Base-by-base conservation (phyloP, 2,329 filamentous ascomycete genomes). In the Penicillium capsulatum region DNA sequence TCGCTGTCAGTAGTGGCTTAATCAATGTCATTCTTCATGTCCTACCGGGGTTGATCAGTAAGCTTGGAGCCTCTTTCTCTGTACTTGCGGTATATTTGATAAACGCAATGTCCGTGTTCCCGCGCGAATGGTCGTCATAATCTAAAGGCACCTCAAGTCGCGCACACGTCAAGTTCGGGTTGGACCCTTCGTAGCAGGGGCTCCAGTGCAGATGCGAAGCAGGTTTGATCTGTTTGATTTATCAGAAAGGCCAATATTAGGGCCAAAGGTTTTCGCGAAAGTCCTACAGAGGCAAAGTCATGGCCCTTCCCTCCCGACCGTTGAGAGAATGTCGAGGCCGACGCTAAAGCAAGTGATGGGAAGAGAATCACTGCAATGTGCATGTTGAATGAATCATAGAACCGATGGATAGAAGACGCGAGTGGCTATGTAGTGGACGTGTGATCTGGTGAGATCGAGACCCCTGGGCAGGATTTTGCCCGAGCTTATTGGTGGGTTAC, bases 141-240 rank as follows among this genome's bases (percentile, higher is more conserved):
- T 55, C 48, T 9, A 53, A 41, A 4, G 51, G 51, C 3, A 56
- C 51, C 26, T 53, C 9, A 3, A 53, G 37, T 14, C 39, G 45
- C 10, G 45, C 44, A 31, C 53, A 47, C 4, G 26, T 28, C 9
- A 28, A n/a, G 26, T 28, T 28, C 5, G 19, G 5, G 14, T 35
- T 42, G 17, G 30, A 50, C 15, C 43, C 41, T 4, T 46, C 27
- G n/a, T 48, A 46, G 15, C 49, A 52, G 1, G 47, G 37, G 6
- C 26, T 38, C 49, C 49, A 50, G 22, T 36, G 13, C 13, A 50
- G 29, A 9, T 37, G 31, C 14, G 36, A 28, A 5, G 42, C 47
- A 27, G 42, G 31, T n/a, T 33, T 14, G 3, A 47, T 26, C 44
- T 53, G 27, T n/a, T n/a, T n/a, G n/a, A n/a, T n/a, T n/a, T n/a